A percentile compares a stretch with the other conserved stretches of the same genome.
Evolutionary conservation across 345 rosid species (phyloP).

Genomic region (Gossypium sturtianum): DNA sequence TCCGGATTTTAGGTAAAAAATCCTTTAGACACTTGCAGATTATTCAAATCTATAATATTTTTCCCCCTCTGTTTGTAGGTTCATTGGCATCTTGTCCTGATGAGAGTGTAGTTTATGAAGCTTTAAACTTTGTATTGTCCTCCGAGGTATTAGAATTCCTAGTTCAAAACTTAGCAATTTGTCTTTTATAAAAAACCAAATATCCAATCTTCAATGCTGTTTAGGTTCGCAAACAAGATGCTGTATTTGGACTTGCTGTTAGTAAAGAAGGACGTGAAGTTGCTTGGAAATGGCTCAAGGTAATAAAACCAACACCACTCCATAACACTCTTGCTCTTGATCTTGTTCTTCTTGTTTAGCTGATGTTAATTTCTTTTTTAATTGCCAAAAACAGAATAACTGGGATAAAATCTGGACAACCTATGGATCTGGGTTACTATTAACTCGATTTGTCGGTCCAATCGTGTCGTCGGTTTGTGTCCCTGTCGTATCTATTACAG

Average conservation of each 20-base stretch:
- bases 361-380: neutral
- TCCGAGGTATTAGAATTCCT: conserved; percentile 50
- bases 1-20: conserved; percentile 58
- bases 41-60: neutral
- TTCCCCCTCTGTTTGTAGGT: conserved; percentile 29
- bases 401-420: conserved; percentile 64
- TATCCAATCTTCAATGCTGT: neutral
- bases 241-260: conserved; percentile 60
- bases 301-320: conserved; percentile 10
- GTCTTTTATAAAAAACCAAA: neutral
- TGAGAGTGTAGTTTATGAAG: conserved; percentile 48
- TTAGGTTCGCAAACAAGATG: conserved; percentile 92
- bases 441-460: conserved; percentile 62
- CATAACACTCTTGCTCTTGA: neutral
- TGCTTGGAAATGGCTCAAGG: conserved; percentile 92
- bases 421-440: conserved; percentile 68
- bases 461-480: conserved; percentile 72
- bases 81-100: conserved; percentile 69
- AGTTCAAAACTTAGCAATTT: neutral
- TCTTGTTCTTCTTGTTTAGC: neutral
- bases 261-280: conserved; percentile 83
- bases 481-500: neutral
- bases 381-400: conserved; percentile 19
- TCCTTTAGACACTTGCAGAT: neutral
- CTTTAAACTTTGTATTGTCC: conserved; percentile 64